Conservation (phyloP, 768 basidiomycete genomes). For the Fistulinella prunicolor region DNA sequence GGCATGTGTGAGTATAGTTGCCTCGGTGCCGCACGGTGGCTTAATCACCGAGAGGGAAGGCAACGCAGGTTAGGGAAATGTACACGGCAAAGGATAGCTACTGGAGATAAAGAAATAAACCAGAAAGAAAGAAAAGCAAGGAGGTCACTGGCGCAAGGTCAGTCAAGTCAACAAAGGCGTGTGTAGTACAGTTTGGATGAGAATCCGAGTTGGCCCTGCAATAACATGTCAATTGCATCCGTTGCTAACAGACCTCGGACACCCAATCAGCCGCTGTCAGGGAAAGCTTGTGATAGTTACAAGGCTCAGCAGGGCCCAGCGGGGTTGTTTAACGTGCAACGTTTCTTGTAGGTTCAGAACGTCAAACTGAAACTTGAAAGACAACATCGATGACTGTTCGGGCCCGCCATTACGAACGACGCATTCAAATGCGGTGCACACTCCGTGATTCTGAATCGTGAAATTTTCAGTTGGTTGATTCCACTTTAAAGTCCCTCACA, state of each 20-base stretch:
- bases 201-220: constrained; percentile 11
- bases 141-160: constrained; percentile 2
- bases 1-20: constrained; percentile 20
- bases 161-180: constrained; percentile 13
- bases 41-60: constrained; percentile 2
- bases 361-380: too few relatives aligned
- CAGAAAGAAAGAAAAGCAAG: constrained; percentile 18
- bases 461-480: too few relatives aligned
- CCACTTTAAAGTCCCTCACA: too few relatives aligned
- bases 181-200: constrained; percentile 4
- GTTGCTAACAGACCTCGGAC: constrained; percentile 14
- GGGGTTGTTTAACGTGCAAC: not conserved
- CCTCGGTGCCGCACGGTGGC: constrained; percentile 5
- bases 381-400: too few relatives aligned
- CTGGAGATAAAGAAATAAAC: constrained; percentile 5
- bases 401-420: too few relatives aligned
- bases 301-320: too few relatives aligned
- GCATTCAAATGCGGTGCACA: too few relatives aligned
- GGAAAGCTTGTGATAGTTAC: not conserved
- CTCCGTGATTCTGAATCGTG: too few relatives aligned
- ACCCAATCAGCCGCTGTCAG: not conserved
- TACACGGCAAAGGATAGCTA: constrained; percentile 23
- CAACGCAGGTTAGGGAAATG: constrained; percentile 6
- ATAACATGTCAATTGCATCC: constrained; percentile 5
- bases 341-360: not conserved